phyloP scores from a whole-genome alignment of 2,329 filamentous ascomycete species.

The Thelonectria rubi region DNA sequence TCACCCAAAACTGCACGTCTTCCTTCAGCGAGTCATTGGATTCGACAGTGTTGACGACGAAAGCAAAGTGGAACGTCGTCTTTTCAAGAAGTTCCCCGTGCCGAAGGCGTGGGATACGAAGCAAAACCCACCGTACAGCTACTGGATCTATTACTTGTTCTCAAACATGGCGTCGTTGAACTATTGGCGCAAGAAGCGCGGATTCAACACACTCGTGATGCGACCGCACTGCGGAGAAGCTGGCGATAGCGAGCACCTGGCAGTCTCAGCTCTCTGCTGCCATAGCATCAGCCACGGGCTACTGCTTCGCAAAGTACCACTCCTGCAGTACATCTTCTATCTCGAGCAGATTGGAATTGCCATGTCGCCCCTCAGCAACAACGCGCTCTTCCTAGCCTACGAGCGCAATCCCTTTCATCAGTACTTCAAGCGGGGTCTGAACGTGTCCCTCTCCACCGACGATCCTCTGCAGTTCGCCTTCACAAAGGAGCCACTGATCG shows the following conservation, averaged over 20 bases:
- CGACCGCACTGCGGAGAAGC: conserved; percentile 97
- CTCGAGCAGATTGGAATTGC: conserved; percentile 97
- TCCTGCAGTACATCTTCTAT: conserved; percentile 97
- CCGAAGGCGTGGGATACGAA: conserved; percentile 89
- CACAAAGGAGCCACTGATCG: conserved; percentile 96
- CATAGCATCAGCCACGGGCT: conserved; percentile 98
- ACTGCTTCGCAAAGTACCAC: conserved; percentile 88
- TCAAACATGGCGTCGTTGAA: conserved; percentile 95
- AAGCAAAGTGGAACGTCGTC: conserved; percentile 91
- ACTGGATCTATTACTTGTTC: conserved; percentile 98
- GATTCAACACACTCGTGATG: conserved; percentile 94
- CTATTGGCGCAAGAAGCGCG: conserved; percentile 86
- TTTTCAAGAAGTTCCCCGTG: conserved; percentile 96
- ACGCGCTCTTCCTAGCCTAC: conserved; percentile 94
- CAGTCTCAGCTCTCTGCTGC: conserved; percentile 88
- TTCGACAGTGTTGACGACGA: conserved; percentile 99
- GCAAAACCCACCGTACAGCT: conserved; percentile 97
- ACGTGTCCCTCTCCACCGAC: conserved; percentile 95
- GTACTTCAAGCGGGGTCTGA: conserved; percentile 94
- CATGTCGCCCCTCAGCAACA: conserved; percentile 99
- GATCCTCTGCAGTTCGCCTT: conserved; percentile 98
- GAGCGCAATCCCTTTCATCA: conserved; percentile 96
- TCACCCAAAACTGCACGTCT: conserved; percentile 93
- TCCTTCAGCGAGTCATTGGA: conserved; percentile 93
- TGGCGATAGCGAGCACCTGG: conserved; percentile 94